Percentiles rank a stretch among this genome's conserved stretches.
These are phyloP conservation scores for Heterobasidion occidentale DNA, from an alignment of 1,284 basidiomycete species.

Conservation along the genomic window DNA sequence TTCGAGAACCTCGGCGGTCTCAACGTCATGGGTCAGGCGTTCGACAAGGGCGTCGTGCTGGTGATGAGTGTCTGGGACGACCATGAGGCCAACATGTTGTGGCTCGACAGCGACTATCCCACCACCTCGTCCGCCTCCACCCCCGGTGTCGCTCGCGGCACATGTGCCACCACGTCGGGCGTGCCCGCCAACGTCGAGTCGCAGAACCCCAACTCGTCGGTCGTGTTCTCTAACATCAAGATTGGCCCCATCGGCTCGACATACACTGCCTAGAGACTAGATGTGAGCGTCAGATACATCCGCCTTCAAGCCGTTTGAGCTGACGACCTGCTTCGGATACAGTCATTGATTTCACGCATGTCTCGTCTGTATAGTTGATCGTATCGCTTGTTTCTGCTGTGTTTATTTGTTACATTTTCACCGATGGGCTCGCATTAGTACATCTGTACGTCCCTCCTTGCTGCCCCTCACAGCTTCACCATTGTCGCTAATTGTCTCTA, in stretches of 20 bases:
- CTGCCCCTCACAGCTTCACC: too few species aligned
- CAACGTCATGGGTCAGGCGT: slow-evolving; percentile 32
- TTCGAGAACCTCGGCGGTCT: slow-evolving; percentile 29
- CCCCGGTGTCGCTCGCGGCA: slow-evolving; percentile 46
- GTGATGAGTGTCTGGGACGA: slow-evolving; percentile 52
- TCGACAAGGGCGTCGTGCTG: slow-evolving; percentile 43
- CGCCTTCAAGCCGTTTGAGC: too few species aligned
- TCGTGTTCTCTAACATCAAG: slow-evolving; percentile 51
- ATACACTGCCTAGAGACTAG: background rate
- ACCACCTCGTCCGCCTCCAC: slow-evolving; percentile 26
- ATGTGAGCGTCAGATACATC: too few species aligned
- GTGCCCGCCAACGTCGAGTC: slow-evolving; percentile 37
- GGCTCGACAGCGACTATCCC: slow-evolving; percentile 53
- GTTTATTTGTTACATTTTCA: too few species aligned
- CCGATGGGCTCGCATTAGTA: too few species aligned
- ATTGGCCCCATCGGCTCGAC: slow-evolving; percentile 47
- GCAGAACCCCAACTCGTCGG: slow-evolving; percentile 29
- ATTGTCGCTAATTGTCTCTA: too few species aligned
- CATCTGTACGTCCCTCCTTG: too few species aligned
- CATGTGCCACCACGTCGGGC: slow-evolving; percentile 42
- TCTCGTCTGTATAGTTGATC: too few species aligned
- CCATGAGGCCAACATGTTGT: slow-evolving; percentile 47
- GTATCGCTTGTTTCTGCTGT: too few species aligned
- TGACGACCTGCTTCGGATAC: too few species aligned
- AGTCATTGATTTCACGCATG: too few species aligned